Evolutionary conservation across 2,329 filamentous ascomycete species (phyloP), one percentile per base, ranked within the genome.

Genomic region (Diaporthe sp.): DNA sequence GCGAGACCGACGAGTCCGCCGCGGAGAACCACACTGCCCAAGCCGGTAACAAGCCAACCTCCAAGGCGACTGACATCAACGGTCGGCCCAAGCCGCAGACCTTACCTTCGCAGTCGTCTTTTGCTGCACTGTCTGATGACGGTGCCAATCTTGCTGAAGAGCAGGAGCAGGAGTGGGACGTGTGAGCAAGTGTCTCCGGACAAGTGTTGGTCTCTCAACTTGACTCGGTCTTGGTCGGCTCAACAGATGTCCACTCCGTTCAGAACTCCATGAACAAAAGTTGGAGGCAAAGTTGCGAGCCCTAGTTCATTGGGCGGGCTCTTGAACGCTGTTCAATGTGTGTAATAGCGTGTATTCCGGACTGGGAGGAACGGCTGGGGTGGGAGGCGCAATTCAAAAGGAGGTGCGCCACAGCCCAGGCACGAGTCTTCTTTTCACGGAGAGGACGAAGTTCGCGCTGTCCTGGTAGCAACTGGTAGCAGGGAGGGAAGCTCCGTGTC

Each of bases 121-220:
- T 89, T 82, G 88, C 88, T 31, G 88, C 88, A 5, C 82, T 90
- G 75, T 86, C 83, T 77, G 82, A 83, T 75, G 84, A 87, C 55
- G 84, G 84, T 51, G 79, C 80, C 53, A 82, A 82, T 53, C 85
- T 86, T 22, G 85, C 82, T 17, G 82, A 86, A 59, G 82, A 84
- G 75, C 85, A 88, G 78, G 88, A 88, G 78, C 83, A 86, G 77
- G 88, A 90, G 80, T 90, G 88, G 88, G 88, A 89, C 71, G 88
- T 90, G 73, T 89, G 72, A 73, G 39, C 17, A 13, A 17, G 15
- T 12, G 5, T 25, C 34, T 49, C 31, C 25, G 37, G 44, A 62
- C 22, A 22, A 17, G 61, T n/a, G 17, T n/a, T 65, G 42, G 57
- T 44, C 22, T 59, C 22, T 42, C 31, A 15, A 44, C 57, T 37